phyloP scores from a whole-genome alignment of 1,284 basidiomycete species.

The Ceratobasidium sp. region DNA sequence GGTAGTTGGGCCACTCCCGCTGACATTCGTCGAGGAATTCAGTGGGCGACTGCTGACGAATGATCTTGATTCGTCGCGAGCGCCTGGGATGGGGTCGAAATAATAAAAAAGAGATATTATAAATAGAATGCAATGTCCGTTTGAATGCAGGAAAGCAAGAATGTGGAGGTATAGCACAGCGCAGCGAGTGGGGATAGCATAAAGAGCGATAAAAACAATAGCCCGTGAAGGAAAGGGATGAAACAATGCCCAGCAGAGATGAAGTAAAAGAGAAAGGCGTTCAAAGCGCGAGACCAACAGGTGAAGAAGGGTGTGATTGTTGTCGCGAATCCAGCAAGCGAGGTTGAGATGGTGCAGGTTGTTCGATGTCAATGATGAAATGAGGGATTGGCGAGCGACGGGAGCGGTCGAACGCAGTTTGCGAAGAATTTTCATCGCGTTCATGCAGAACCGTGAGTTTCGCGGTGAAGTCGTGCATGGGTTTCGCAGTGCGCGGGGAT shows the following conservation, averaged over 20 bases:
- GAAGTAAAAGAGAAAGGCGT: background rate
- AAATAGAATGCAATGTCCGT: conserved; percentile 1
- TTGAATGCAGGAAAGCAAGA: background rate
- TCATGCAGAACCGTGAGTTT: conserved; percentile 24
- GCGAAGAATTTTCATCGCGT: conserved; percentile 9
- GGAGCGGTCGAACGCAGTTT: background rate
- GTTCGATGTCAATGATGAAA: conserved; percentile 22
- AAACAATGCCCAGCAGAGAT: background rate
- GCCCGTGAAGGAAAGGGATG: background rate
- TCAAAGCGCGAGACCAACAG: conserved; percentile 20
- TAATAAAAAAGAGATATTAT: background rate
- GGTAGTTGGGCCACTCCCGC: background rate
- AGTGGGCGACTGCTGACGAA: conserved; percentile 10
- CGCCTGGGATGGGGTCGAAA: background rate
- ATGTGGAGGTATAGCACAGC: background rate
- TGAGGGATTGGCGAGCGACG: conserved; percentile 5
- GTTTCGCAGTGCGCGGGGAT: conserved; percentile 20
- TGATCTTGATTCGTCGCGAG: conserved; percentile 6
- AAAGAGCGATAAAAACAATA: no score
- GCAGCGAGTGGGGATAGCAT: background rate
- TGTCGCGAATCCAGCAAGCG: background rate
- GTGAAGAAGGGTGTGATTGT: background rate
- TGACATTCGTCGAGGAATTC: background rate
- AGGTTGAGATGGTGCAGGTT: conserved; percentile 1
- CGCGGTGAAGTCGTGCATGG: background rate